Percentiles rank a stretch among this genome's conserved stretches.
Evolutionary conservation across 176 grass and related monocot genomes (phyloP).

Genomic region (Aegilops speltoides): DNA sequence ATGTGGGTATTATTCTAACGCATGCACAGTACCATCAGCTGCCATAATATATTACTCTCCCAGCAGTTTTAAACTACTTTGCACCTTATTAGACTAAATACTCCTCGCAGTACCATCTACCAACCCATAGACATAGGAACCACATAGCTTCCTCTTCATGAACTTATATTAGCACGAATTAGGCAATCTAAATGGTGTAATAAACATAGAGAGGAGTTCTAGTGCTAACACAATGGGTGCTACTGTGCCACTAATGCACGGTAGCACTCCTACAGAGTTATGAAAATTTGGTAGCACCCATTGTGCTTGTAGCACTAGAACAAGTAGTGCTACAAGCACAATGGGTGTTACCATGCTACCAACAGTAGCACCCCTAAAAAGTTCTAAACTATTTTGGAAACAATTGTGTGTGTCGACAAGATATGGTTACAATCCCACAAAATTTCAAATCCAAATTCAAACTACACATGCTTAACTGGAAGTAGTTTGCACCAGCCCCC

Average conservation of each 20-base stretch:
- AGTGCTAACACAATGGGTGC: not conserved
- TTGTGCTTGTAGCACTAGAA: too few relatives aligned
- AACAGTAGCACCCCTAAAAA: not conserved
- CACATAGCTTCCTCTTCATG: not conserved
- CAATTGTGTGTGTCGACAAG: not conserved
- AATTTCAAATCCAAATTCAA: too few relatives aligned
- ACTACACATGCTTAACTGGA: too few relatives aligned
- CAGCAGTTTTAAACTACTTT: slow-evolving; percentile 3
- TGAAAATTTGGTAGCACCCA: not conserved
- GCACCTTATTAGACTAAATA: not conserved
- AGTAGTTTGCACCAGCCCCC: not conserved
- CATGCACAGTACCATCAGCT: not conserved
- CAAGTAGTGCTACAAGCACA: too few relatives aligned
- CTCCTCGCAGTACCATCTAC: not conserved
- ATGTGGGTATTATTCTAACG: not conserved
- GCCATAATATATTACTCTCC: not conserved
- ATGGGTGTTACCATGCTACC: too few relatives aligned
- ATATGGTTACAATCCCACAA: not conserved
- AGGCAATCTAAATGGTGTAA: not conserved
- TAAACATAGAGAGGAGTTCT: not conserved
- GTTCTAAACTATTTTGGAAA: not conserved
- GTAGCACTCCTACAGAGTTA: not conserved
- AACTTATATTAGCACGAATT: not conserved
- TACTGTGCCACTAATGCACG: not conserved
- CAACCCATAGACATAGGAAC: not conserved